Base-by-base conservation (phyloP, 352 stramenopile genomes). In the Paralagenidium karlingii region DNA sequence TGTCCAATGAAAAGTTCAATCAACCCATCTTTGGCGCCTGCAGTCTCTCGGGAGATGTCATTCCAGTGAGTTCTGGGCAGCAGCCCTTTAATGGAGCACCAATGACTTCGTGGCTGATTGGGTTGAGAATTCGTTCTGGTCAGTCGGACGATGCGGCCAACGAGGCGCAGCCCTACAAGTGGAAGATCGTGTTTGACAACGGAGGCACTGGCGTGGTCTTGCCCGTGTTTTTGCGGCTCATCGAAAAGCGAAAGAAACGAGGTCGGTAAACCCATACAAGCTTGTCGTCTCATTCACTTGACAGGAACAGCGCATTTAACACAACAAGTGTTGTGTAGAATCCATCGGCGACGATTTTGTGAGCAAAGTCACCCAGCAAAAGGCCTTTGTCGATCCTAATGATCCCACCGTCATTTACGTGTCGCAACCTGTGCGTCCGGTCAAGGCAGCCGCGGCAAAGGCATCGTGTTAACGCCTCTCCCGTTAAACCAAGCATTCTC, bases 1-100 rank as follows among this genome's bases (percentile, higher is more conserved):
- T 93, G 60, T 69, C 63, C 16, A 64, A 86, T 24, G 76, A 92
- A 37, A 94, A 91, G 47, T 94, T 94, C 39, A 94, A 92, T 47
- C 79, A 94, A 47, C 80, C 80, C 25, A 91, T 92, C 42, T 93
- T 93, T 38, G 80, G 80, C 10, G 74, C 79, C 16, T 91, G 82
- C 42, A 94, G 84, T 52, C 74, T 93, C 42, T 83, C 70, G 12
- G 79, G 79, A 1, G 45, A 84, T 40, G 73, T 86, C 25, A 47
- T 62, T 16, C 41, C 58, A 24, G 73, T 88, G 55, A 24, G 60
- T 38, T 16, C 13, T 42, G 19, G 15, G 12, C 19, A 39, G 12
- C 46, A 3, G 9, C 37, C 4, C 20, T 15, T 6, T 43, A 9
- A 27, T 21, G 11, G 5, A 24, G 7, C 16, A n/a, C n/a, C n/a